phyloP scores from a whole-genome alignment of 768 basidiomycete species.

The Tylopilus intermedius region DNA sequence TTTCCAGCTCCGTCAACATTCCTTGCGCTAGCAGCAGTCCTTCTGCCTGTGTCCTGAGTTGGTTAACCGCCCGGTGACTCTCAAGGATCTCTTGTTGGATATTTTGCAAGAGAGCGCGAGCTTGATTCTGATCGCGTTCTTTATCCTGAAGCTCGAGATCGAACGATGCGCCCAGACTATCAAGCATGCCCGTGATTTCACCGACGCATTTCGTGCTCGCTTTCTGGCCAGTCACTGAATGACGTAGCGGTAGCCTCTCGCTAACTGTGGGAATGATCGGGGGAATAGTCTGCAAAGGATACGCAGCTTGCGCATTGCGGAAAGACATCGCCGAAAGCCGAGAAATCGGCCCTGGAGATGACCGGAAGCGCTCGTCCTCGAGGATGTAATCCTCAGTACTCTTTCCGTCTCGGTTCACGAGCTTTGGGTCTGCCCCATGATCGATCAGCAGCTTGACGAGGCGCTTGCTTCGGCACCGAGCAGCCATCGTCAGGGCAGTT shows the following conservation, averaged over 20 bases:
- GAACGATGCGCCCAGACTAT: conserved; percentile 82
- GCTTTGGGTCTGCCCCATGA: conserved; percentile 93
- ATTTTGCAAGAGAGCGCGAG: conserved; percentile 76
- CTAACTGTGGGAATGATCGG: conserved; percentile 42
- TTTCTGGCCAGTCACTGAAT: conserved; percentile 79
- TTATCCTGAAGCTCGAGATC: conserved; percentile 90
- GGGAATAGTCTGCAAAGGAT: conserved; percentile 39
- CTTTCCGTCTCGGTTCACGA: conserved; percentile 91
- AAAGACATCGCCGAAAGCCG: conserved; percentile 65
- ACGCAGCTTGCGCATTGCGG: conserved; percentile 59
- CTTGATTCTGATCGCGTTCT: conserved; percentile 87
- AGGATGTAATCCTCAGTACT: conserved; percentile 98
- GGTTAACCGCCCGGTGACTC: conserved; percentile 67
- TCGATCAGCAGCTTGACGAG: conserved; percentile 94
- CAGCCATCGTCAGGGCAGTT: conserved; percentile 94
- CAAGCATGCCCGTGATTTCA: conserved; percentile 82
- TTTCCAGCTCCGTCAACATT: conserved; percentile 57
- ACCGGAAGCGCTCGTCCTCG: conserved; percentile 95
- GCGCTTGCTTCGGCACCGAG: conserved; percentile 90
- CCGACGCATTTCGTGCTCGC: conserved; percentile 81
- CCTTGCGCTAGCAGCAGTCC: conserved; percentile 57
- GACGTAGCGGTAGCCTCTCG: conserved; percentile 72
- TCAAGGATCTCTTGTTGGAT: conserved; percentile 90
- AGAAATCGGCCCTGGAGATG: conserved; percentile 78
- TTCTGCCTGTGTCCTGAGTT: conserved; percentile 67